Evolutionary conservation across 805 yeast species (phyloP), one percentile per base, ranked within the genome.

Genomic region (Barnettozyma botsteinii): DNA sequence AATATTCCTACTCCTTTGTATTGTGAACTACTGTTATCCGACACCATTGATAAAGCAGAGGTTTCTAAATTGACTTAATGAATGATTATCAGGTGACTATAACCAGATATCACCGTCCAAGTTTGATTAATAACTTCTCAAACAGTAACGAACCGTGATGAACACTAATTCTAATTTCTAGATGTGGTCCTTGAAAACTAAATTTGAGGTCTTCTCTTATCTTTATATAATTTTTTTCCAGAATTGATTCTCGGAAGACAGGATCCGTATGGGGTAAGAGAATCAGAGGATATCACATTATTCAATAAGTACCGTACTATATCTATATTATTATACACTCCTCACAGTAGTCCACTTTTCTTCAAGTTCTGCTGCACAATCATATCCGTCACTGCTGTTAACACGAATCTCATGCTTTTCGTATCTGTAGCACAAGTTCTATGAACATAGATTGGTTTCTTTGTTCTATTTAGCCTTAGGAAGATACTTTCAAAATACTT

Each of bases 381-480:
- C 76, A 87, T 72, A 64, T 93, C 98, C 1, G 97, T 87, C 8
- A 88, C 96, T 0, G 98, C 96, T 4, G 85, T 76, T 41, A 93
- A 69, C 14, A 93, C 96, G 55, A 89, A 91, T 55, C 76, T 74
- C 96, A 93, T 93, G 22, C 88, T 76, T 40, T 76, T 70, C 0
- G 94, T 77, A 59, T 93, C 98, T 0, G 98, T 93, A 0, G 98
- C 98, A 64, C 97, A 88, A 1, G 98, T 93, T 49, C 88, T 68
- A 64, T 88, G 96, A 18, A 86, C 83, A 57, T 93, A 93, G 24
- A 93, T 74, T n/a, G 88, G 91, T 34, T 76, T 72, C 24, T 77
- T 73, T 4, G 72, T 59, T 45, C 75, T 66, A 58, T 88, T 86
- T 44, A 85, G 59, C 39, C 74, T 67, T 42, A 81, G 55, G 50